Conservation (phyloP, 2,329 filamentous ascomycete species). For the Penicillium occitanis region DNA sequence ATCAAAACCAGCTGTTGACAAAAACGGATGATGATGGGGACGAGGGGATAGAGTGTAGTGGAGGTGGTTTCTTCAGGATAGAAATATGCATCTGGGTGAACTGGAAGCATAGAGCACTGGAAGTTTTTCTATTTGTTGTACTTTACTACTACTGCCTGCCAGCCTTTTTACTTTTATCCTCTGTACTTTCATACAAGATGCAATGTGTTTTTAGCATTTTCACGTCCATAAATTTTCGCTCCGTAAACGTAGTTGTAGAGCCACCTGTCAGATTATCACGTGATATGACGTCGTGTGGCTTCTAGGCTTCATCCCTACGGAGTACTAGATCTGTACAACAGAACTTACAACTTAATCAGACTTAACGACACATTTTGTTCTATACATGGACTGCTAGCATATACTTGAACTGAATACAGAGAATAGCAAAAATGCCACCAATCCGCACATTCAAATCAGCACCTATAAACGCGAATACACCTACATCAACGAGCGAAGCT, state of each 20-base stretch:
- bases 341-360: neutral
- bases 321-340: neutral
- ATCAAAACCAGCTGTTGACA: neutral
- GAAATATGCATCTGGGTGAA: slow-evolving; percentile 41
- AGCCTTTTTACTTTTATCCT: slow-evolving; percentile 37
- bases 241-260: neutral
- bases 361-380: neutral
- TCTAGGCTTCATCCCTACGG: neutral
- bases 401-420: neutral
- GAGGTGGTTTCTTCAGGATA: slow-evolving; percentile 42
- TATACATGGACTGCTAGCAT: neutral
- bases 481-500: neutral
- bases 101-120: slow-evolving; percentile 47
- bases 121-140: slow-evolving; percentile 48
- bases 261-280: slow-evolving; percentile 17
- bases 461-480: slow-evolving; percentile 26
- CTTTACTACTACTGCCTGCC: slow-evolving; percentile 47
- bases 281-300: slow-evolving; percentile 22
- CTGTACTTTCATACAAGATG: slow-evolving; percentile 15
- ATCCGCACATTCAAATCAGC: slow-evolving; percentile 31
- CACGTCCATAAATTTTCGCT: neutral
- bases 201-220: slow-evolving; percentile 7
- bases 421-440: slow-evolving; percentile 25
- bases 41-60: slow-evolving; percentile 23
- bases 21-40: slow-evolving; percentile 24